Base-by-base conservation (phyloP, 2,329 filamentous ascomycete species). In the Penicillium aurantiogriseum region DNA sequence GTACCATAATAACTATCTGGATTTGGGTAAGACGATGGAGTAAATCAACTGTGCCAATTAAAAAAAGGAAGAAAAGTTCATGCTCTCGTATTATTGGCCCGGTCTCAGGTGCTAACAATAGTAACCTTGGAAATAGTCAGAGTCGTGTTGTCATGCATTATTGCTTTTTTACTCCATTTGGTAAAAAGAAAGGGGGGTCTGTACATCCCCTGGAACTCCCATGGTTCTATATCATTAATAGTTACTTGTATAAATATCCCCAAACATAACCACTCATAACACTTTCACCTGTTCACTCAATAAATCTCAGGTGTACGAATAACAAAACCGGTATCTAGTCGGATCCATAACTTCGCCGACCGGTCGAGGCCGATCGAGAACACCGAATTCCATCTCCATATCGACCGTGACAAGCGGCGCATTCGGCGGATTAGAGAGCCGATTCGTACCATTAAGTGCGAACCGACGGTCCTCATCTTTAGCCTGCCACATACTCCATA, bases 401-500 rank as follows among this genome's bases (percentile, higher is more conserved):
- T 62, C 58, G 1, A 66, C 27, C 2, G 58, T 62, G 2, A 67
- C 61, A 1, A 27, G 17, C 3, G 48, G 33, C 29, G 45, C 58
- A 39, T 46, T 42, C 5, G 63, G 63, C 19, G 64, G 61, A 38
- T 67, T 64, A 10, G 60, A 19, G 27, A 67, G 58, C 2, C 21
- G 43, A 44, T 46, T 56, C 17, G 64, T 67, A 7, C 63, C 64
- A 39, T 67, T 64, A 0, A 67, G 29, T 15, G 63, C 64, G 25
- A 59, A 51, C 23, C 61, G 56, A 25, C 57, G 53, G n/a, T 10
- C 11, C 21, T 56, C 58, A 27, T 64, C 61, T 19, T 7, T 29
- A 2, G 33, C 53, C 36, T 82, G 79, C 80, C 80, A 82, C 2
- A 74, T 77, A 71, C 74, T 77, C 69, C 73, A 82, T 6, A 74